A percentile compares a stretch with the other conserved stretches of the same genome.
These are phyloP conservation scores for Nepenthes mirabilis DNA, from an alignment of 148 eudicot genomes.

Conservation along the genomic window DNA sequence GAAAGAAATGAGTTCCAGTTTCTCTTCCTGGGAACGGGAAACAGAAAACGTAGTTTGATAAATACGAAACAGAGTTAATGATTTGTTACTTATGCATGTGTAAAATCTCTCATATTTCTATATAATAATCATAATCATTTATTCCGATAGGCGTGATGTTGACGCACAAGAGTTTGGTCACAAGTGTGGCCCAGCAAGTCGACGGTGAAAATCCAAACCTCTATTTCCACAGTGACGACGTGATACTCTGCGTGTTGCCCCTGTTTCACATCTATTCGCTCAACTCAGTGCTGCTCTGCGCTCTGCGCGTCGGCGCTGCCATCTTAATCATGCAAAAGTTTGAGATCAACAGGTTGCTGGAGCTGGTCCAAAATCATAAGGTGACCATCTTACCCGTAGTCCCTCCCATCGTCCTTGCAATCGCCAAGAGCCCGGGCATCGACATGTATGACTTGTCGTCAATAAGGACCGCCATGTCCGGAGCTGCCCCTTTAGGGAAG, in stretches of 20 bases:
- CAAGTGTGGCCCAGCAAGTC: conserved; percentile 77
- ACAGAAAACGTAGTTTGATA: too few species aligned
- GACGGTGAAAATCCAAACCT: conserved; percentile 87
- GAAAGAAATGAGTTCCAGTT: too few species aligned
- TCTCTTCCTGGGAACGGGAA: too few species aligned
- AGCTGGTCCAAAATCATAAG: conserved; percentile 48
- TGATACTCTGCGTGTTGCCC: conserved; percentile 70
- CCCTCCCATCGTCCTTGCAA: conserved; percentile 69
- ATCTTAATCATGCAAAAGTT: conserved; percentile 73
- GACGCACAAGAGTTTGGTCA: conserved; percentile 63
- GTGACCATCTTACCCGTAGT: conserved; percentile 82
- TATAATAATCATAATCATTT: background rate
- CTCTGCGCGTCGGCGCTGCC: conserved; percentile 58
- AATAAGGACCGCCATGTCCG: conserved; percentile 52
- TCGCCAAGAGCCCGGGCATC: conserved; percentile 55
- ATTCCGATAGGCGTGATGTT: conserved; percentile 36
- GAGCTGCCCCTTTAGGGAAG: conserved; percentile 88
- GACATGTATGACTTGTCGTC: conserved; percentile 60
- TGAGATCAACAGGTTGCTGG: conserved; percentile 49
- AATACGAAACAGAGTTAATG: too few species aligned
- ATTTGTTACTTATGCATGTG: too few species aligned
- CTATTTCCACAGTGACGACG: conserved; percentile 44
- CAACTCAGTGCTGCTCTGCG: conserved; percentile 59
- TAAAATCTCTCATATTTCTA: background rate
- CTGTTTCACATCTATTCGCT: conserved; percentile 74